A percentile compares a stretch with the other conserved stretches of the same genome.
These are phyloP conservation scores for Chlamydomonas sp. DNA, from an alignment of 139 green algal species.

Conservation along the genomic window DNA sequence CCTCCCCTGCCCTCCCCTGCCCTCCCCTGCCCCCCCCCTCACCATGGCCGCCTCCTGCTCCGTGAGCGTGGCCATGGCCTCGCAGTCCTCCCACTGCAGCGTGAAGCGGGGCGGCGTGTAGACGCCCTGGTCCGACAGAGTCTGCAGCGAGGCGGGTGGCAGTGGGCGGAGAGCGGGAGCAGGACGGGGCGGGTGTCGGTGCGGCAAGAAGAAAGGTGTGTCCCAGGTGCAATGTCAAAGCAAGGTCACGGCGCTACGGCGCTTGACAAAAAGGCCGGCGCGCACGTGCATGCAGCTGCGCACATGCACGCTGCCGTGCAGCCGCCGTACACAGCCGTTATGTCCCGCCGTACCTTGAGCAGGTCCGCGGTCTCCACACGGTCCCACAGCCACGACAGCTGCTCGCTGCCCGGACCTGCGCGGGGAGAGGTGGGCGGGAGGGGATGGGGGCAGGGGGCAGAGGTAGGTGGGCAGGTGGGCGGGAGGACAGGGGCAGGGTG, in stretches of 20 bases:
- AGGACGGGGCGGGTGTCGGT: too few species aligned
- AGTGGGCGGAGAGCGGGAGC: not conserved
- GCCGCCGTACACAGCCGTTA: not conserved
- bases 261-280: too few species aligned
- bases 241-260: too few species aligned
- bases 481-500: not conserved
- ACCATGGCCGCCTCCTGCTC: conserved; percentile 7
- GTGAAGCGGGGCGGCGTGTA: conserved; percentile 19
- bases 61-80: not conserved
- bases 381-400: conserved; percentile 28
- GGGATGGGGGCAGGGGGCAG: not conserved
- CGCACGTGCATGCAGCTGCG: not conserved
- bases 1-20: not conserved
- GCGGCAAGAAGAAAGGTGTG: not conserved
- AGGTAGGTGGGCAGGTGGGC: not conserved
- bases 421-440: not conserved
- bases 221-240: not conserved
- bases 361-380: not conserved
- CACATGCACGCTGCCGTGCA: not conserved
- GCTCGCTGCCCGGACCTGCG: conserved; percentile 16
- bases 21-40: not conserved
- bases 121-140: not conserved
- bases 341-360: not conserved
- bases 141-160: not conserved
- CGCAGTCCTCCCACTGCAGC: not conserved